Percentiles rank a stretch among this genome's conserved stretches.
These are phyloP conservation scores for Pseudognaphalium luteoalbum DNA, from an alignment of 129 eudicot species.

Conservation along the genomic window DNA sequence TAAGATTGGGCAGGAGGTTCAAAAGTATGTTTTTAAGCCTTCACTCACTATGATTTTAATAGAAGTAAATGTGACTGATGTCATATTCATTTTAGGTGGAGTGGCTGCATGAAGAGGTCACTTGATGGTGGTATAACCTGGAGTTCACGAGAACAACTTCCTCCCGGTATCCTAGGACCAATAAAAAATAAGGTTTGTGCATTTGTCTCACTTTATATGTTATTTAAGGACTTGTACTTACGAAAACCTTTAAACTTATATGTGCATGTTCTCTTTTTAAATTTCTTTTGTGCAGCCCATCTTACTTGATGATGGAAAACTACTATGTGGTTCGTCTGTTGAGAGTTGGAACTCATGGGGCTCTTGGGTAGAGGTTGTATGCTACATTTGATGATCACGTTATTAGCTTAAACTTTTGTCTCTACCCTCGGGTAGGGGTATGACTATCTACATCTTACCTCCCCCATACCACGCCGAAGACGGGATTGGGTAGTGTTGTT, in stretches of 20 bases:
- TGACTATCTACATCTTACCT: no score
- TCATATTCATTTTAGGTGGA: slow-evolving; percentile 60
- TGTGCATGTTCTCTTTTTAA: not conserved
- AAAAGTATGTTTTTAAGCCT: slow-evolving; percentile 49
- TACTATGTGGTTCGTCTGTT: slow-evolving; percentile 97
- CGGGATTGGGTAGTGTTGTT: no score
- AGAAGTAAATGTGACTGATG: not conserved
- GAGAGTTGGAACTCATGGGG: slow-evolving; percentile 99
- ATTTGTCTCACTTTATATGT: not conserved
- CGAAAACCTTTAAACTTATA: not conserved
- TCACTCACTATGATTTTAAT: no score
- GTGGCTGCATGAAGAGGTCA: slow-evolving; percentile 94
- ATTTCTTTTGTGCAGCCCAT: slow-evolving; percentile 57
- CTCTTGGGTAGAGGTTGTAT: slow-evolving; percentile 86
- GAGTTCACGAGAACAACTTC: slow-evolving; percentile 88
- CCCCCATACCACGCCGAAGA: no score
- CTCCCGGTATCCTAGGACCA: slow-evolving; percentile 95
- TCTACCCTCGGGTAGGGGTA: no score
- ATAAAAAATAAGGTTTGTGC: slow-evolving; percentile 80
- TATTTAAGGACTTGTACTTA: not conserved
- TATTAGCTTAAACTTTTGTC: no score
- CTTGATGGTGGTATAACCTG: slow-evolving; percentile 81
- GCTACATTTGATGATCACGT: not conserved
- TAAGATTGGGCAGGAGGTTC: slow-evolving; percentile 80
- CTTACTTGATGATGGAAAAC: slow-evolving; percentile 70